Conservation (phyloP, 768 basidiomycete species). For the Lepiota venenata region DNA sequence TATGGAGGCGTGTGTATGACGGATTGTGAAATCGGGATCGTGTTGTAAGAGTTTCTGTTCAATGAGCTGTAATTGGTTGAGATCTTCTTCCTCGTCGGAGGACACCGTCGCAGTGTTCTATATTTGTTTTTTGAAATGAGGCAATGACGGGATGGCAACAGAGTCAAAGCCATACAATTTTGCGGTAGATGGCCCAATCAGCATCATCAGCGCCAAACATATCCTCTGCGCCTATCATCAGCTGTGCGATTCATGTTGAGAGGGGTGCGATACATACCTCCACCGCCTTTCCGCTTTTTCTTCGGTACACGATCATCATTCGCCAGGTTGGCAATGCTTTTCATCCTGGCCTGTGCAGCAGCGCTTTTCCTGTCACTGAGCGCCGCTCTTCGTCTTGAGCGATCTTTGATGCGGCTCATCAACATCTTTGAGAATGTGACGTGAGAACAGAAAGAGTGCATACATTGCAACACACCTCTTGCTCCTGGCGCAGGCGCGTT, state of each 20-base stretch:
- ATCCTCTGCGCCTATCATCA: conserved; percentile 58
- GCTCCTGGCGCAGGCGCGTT: conserved; percentile 65
- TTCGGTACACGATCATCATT: conserved; percentile 80
- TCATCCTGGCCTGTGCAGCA: conserved; percentile 91
- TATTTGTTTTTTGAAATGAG: background rate
- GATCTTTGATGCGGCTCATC: conserved; percentile 83
- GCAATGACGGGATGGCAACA: background rate
- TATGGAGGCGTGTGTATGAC: conserved; percentile 80
- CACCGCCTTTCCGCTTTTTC: conserved; percentile 80
- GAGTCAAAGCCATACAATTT: conserved; percentile 61
- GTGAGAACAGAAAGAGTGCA: background rate
- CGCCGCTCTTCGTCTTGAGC: conserved; percentile 75
- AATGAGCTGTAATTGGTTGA: conserved; percentile 63
- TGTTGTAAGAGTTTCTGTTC: conserved; percentile 79
- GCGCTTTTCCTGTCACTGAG: conserved; percentile 91
- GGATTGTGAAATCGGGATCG: conserved; percentile 81
- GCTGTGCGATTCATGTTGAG: background rate
- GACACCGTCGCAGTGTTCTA: conserved; percentile 71
- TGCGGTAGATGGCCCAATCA: conserved; percentile 97
- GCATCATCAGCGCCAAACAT: conserved; percentile 92
- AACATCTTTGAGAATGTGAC: conserved; percentile 47
- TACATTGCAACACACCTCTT: conserved; percentile 54
- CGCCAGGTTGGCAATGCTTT: conserved; percentile 89
- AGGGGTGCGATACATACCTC: conserved; percentile 45
- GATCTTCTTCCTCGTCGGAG: conserved; percentile 90